Percentiles rank a stretch among this genome's conserved stretches.
These are phyloP conservation scores for Bipolaris bicolor DNA, from an alignment of 2,329 filamentous ascomycete genomes.

Conservation along the genomic window DNA sequence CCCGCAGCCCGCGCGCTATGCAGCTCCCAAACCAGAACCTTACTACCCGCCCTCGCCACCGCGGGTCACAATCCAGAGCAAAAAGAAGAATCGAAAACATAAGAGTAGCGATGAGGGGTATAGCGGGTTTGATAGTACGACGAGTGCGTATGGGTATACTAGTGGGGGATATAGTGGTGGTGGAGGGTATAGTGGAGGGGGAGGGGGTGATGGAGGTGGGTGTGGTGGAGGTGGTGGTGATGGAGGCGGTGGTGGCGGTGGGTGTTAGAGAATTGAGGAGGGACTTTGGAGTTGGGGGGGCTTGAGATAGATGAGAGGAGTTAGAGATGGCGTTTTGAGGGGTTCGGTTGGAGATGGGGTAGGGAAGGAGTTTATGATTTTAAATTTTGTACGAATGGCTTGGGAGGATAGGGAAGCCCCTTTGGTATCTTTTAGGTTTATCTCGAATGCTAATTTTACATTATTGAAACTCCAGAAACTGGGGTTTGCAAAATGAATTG, in stretches of 20 bases:
- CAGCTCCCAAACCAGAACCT: constrained; percentile 16
- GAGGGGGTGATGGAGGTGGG: constrained; percentile 16
- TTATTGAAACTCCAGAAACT: no score
- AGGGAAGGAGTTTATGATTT: no score
- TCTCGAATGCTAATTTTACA: no score
- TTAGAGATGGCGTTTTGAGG: no score
- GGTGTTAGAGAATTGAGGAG: neutral
- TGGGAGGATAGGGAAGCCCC: no score
- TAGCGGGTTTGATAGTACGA: neutral
- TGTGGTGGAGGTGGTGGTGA: neutral
- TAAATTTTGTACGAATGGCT: no score
- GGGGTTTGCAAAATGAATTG: no score
- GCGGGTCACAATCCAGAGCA: constrained; percentile 2
- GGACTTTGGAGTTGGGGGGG: no score
- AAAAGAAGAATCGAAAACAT: neutral
- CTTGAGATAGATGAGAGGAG: no score
- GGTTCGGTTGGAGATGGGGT: neutral
- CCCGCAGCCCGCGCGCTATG: no score
- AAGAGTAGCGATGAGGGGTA: neutral
- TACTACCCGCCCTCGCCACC: constrained; percentile 19
- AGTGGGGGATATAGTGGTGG: constrained; percentile 7
- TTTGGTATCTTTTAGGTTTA: no score
- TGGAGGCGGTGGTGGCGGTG: constrained; percentile 3
- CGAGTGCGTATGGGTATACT: neutral
- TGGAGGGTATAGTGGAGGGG: constrained; percentile 12